Evolutionary conservation across 345 rosid species (phyloP).

Genomic region (Heritiera fomes): DNA sequence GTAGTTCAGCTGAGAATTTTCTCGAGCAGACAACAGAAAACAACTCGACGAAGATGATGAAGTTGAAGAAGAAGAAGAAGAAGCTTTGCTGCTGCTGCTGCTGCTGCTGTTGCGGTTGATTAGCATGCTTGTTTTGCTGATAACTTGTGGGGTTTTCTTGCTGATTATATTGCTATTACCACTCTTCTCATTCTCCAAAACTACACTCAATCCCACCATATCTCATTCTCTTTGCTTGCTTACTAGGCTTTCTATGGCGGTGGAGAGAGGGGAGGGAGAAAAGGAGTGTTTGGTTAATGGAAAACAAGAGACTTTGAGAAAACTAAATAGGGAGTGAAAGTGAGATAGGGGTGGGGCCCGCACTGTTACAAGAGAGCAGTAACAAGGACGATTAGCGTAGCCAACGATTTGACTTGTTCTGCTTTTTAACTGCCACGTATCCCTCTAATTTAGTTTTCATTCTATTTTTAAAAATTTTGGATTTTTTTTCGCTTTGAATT

Average conservation of each 20-base stretch:
- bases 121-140: conserved; percentile 53
- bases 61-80: conserved; percentile 11
- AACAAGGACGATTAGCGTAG: conserved; percentile 50
- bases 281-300: background rate
- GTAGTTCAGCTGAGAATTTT: background rate
- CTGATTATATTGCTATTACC: conserved; percentile 7
- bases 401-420: conserved; percentile 57
- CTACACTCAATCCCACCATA: conserved; percentile 86
- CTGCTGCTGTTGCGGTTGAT: conserved; percentile 5
- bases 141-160: conserved; percentile 51
- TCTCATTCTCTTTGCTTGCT: background rate
- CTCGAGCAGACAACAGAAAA: background rate
- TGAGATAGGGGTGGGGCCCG: conserved; percentile 34
- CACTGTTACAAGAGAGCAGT: conserved; percentile 30
- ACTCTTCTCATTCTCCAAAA: conserved; percentile 53
- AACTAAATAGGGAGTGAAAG: conserved; percentile 30
- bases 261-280: background rate
- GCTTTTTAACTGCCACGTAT: conserved; percentile 62
- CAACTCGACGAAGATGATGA: background rate
- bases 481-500: background rate
- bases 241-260: no score
- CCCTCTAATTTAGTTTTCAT: conserved; percentile 24
- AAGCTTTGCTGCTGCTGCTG: background rate
- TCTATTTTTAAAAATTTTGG: conserved; percentile 15
- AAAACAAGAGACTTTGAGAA: background rate